Percentiles rank a stretch among this genome's conserved stretches.
These are phyloP conservation scores for Septoria petroselini DNA, from an alignment of 2,329 filamentous ascomycete species.

Conservation along the genomic window DNA sequence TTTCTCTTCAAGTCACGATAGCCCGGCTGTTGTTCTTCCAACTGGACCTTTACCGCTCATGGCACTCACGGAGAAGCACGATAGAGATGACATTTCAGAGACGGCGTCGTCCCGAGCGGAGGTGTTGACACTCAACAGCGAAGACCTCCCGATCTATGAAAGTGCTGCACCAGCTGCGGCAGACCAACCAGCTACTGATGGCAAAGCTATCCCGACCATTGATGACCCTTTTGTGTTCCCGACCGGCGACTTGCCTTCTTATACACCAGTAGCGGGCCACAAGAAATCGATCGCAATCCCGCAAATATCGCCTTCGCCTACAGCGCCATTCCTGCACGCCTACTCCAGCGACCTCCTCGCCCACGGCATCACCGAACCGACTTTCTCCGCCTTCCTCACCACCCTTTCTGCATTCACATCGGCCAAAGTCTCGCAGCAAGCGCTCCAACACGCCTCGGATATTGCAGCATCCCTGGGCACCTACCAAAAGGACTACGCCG, in stretches of 20 bases:
- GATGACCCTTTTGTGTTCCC: conserved; percentile 23
- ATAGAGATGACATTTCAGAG: conserved; percentile 19
- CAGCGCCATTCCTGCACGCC: conserved; percentile 20
- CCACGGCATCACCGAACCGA: conserved; percentile 22
- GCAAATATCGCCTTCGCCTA: conserved; percentile 14
- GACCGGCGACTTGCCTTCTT: conserved; percentile 15
- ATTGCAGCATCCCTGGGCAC: conserved; percentile 15
- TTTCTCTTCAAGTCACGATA: no score
- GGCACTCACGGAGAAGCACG: neutral
- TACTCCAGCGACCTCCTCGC: conserved; percentile 20
- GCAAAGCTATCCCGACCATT: conserved; percentile 18
- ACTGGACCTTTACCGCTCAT: neutral
- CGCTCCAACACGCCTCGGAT: conserved; percentile 24
- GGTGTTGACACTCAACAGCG: conserved; percentile 12
- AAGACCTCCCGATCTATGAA: conserved; percentile 18
- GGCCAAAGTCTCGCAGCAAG: conserved; percentile 24
- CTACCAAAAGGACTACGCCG: conserved; percentile 22
- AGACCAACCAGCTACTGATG: no score
- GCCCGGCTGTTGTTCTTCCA: neutral
- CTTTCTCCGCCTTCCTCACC: conserved; percentile 22
- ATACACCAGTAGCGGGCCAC: conserved; percentile 1
- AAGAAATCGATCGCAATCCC: conserved; percentile 22
- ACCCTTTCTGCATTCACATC: conserved; percentile 26
- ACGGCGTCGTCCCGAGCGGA: conserved; percentile 17
- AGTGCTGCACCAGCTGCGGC: neutral